These are phyloP conservation scores for Naganishia vishniacii DNA, from an alignment of 768 basidiomycete species.

Conservation along the genomic window DNA sequence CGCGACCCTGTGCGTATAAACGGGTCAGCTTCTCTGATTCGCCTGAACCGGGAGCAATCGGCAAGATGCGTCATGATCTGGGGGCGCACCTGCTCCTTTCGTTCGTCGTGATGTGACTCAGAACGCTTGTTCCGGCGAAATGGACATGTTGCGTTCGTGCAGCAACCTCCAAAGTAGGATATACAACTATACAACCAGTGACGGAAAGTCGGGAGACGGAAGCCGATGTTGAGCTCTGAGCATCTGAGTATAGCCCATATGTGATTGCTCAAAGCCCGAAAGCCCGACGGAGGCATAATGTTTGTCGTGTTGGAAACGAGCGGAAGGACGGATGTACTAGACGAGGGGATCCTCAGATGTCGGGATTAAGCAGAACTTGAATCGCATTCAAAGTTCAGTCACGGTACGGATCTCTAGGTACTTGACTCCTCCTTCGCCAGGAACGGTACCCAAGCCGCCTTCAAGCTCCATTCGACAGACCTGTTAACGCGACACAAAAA, in stretches of 20 bases:
- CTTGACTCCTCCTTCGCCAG: conserved; percentile 27
- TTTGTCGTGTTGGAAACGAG: too few relatives aligned
- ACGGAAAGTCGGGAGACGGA: too few relatives aligned
- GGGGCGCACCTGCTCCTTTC: conserved; percentile 2
- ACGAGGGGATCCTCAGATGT: background rate
- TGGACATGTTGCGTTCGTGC: background rate
- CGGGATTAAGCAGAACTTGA: background rate
- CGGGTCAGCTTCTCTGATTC: conserved; percentile 6
- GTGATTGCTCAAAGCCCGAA: too few relatives aligned
- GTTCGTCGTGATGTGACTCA: background rate
- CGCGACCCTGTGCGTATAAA: too few relatives aligned
- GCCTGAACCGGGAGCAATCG: background rate
- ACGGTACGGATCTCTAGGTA: conserved; percentile 23
- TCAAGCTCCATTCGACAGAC: conserved; percentile 28
- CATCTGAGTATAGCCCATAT: too few relatives aligned
- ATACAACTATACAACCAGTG: too few relatives aligned
- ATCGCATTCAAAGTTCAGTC: background rate
- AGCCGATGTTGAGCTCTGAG: too few relatives aligned
- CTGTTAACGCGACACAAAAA: background rate
- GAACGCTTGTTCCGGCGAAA: background rate
- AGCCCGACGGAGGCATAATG: too few relatives aligned
- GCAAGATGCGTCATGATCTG: background rate
- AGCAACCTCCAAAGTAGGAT: too few relatives aligned
- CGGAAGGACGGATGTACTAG: too few relatives aligned
- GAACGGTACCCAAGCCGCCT: conserved; percentile 22